Base-by-base conservation (phyloP, 116 monocot species). In the Trichopus zeylanicus region DNA sequence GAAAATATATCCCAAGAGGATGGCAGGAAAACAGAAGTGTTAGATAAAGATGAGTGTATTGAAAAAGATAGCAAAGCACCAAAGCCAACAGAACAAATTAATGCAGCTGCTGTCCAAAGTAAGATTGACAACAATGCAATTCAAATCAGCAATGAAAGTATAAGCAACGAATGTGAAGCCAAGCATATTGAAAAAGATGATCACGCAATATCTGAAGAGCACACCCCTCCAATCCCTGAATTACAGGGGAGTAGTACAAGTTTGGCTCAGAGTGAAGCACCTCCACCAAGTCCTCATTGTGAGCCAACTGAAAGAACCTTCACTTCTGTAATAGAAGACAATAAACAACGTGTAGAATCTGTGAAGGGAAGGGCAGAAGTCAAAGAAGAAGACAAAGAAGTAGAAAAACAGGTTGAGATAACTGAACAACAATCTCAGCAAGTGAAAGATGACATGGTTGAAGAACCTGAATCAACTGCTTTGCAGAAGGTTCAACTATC, bases 401-500 rank as follows among this genome's bases (percentile, higher is more conserved):
- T n/a, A n/a, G n/a, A n/a, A n/a, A n/a, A n/a, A n/a, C 13, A 22
- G 35, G 12, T 15, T 42, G 46, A 64, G 35, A 61, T 18, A 56
- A 55, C 18, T 28, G 65, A 16, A 51, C 37, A 29, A 12, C 51
- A 54, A 62, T 31, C 12, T 2, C 11, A 67, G 21, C 22, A 33
- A n/a, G 5, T 53, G 59, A 68, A 64, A 1, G 42, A 32, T 48
- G 47, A 53, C 51, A 33, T 42, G n/a, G 22, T 11, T 11, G 46
- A 70, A 56, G 49, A 66, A 35, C 23, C 2, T 6, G 26, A 66
- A 30, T 19, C 25, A 52, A 8, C 48, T 22, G 47, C 58, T 18
- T 26, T 38, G 46, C 26, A 57, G 16, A 24, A 67, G 16, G 66
- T 62, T 27, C 66, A 76, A 29, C 37, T 61, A 64, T 53, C 28